Evolutionary conservation across 2,329 filamentous ascomycete genomes (phyloP), one percentile per base, ranked within the genome.

Genomic region (Chrysoporthe puriensis): DNA sequence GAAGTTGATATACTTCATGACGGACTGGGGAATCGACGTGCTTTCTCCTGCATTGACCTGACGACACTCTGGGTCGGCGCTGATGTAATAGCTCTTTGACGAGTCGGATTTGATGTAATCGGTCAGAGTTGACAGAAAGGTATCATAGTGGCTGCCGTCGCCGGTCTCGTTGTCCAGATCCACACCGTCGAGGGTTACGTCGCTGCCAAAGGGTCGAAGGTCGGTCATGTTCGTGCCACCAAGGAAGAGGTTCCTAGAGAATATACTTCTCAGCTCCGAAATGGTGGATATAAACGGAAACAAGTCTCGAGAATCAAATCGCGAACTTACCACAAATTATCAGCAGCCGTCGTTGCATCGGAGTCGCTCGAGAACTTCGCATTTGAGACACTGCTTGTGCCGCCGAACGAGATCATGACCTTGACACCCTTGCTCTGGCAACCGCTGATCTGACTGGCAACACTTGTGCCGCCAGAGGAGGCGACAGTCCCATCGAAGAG

Each of bases 371-470:
- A 11, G 5, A 68, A 66, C 21, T 36, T 63, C 9, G 66, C 63
- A 3, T 68, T 54, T 1, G 66, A 63, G 40, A 52, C 42, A 16
- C 21, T 59, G 26, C 3, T 14, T 21, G 65, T 59, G 2, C 66
- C 66, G 13, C 66, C 66, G 43, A 68, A 68, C 11, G 66, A 68
- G 18, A 68, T 68, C 66, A 68, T 62, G 43, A 68, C 66, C 36
- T 66, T 68, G 21, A 52, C 59, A 14, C 63, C 63, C 16, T 57
- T 62, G 0, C n/a, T 42, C 54, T 68, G 63, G n/a, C 66, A 68
- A 0, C 21, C 63, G 4, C 48, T 62, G 14, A 68, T 68, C 26
- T 68, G 58, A 7, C 50, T 54, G 9, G 66, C 66, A 18, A 68
- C 26, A n/a, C 66, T 68, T 5, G 56, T n/a, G 8, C 66, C 66